Evolutionary conservation across 2,329 filamentous ascomycete genomes (phyloP).

Genomic region (Aspergillus sp.): DNA sequence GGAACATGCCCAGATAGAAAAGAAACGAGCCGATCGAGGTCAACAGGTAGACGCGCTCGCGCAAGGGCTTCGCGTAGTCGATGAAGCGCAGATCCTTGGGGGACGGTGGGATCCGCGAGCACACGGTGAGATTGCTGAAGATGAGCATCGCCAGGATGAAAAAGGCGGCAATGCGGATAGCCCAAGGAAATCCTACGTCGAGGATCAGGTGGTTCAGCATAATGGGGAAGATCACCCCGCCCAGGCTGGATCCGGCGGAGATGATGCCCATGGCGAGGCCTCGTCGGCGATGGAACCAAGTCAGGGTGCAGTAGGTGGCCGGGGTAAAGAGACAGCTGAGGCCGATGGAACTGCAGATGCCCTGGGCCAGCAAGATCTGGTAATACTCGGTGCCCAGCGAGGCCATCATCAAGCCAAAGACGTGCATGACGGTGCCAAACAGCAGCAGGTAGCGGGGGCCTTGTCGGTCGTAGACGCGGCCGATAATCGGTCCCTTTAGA

Average conservation of each 20-base stretch:
- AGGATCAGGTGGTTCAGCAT: constrained; percentile 19
- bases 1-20: constrained; percentile 62
- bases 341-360: constrained; percentile 50
- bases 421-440: constrained; percentile 51
- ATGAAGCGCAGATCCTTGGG: constrained; percentile 1
- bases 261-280: constrained; percentile 54
- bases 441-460: constrained; percentile 57
- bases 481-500: constrained; percentile 49
- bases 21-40: constrained; percentile 21
- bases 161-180: constrained; percentile 22
- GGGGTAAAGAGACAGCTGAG: constrained; percentile 23
- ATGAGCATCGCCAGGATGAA: constrained; percentile 38
- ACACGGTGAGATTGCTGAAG: not conserved
- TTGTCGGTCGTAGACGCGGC: constrained; percentile 61
- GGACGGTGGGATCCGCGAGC: not conserved
- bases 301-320: constrained; percentile 29
- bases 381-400: constrained; percentile 52
- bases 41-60: constrained; percentile 23
- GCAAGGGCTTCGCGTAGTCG: constrained; percentile 23
- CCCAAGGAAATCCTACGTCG: constrained; percentile 20
- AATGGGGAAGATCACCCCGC: constrained; percentile 59
- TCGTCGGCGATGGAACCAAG: constrained; percentile 53
- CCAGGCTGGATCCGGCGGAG: constrained; percentile 53
- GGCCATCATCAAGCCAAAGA: constrained; percentile 58
- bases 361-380: constrained; percentile 54